phyloP scores from a whole-genome alignment of 257 asterid species.

The Solanum clarkiae region DNA sequence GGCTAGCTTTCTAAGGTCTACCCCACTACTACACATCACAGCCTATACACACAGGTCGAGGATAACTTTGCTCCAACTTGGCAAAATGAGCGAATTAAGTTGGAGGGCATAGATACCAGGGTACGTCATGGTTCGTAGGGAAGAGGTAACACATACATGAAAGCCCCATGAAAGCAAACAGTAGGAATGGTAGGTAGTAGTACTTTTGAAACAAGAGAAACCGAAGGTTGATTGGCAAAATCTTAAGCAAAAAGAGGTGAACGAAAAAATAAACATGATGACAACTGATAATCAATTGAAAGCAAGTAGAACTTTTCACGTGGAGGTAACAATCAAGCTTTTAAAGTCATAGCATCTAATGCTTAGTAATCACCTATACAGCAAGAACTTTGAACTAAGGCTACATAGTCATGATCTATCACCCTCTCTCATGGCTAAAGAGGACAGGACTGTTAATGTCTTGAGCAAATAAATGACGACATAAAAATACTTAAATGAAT shows the following conservation, averaged over 20 bases:
- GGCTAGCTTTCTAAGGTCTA: background rate
- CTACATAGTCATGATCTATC: background rate
- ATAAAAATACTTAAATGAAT: background rate
- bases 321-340: background rate
- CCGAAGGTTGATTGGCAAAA: background rate
- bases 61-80: background rate
- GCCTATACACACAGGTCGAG: background rate
- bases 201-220: background rate
- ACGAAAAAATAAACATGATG: background rate
- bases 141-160: background rate
- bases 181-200: background rate
- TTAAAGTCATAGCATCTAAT: background rate
- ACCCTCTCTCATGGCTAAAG: background rate
- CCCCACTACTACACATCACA: background rate
- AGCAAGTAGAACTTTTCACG: background rate
- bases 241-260: background rate
- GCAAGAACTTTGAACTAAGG: background rate
- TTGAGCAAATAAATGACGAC: background rate
- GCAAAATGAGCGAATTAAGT: background rate
- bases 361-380: background rate
- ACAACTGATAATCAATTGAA: background rate
- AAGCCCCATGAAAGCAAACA: background rate
- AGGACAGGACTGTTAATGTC: background rate
- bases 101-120: background rate
- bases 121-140: background rate